phyloP scores from a whole-genome alignment of 2,329 filamentous ascomycete species.

The Fonsecaea monophora region DNA sequence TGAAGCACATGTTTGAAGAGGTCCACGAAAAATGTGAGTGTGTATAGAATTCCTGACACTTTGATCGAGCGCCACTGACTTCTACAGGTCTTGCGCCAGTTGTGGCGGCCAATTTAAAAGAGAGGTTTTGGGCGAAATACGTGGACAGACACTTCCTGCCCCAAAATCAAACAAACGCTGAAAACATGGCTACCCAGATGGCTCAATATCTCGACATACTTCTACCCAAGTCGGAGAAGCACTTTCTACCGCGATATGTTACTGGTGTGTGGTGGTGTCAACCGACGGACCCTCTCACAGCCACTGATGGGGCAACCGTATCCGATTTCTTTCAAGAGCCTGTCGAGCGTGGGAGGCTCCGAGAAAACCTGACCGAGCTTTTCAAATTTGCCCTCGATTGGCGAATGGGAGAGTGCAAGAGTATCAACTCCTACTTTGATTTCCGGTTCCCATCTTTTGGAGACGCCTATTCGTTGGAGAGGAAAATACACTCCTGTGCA shows the following conservation, averaged over 20 bases:
- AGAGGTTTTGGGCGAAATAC: background rate
- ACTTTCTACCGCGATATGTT: background rate
- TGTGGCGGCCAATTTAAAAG: background rate
- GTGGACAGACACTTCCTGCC: background rate
- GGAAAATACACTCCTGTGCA: background rate
- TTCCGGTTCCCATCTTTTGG: slow-evolving; percentile 3
- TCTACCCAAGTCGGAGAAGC: background rate
- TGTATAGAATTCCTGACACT: background rate
- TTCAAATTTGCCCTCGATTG: background rate
- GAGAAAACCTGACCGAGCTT: background rate
- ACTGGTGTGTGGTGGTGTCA: background rate
- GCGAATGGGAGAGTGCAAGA: background rate
- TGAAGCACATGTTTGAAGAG: background rate
- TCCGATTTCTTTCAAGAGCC: background rate
- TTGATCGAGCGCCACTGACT: background rate
- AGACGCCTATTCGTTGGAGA: background rate
- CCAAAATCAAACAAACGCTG: background rate
- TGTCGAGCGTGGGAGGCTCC: background rate
- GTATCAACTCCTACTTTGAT: background rate
- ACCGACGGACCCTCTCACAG: background rate
- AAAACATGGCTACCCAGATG: background rate
- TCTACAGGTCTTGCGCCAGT: background rate
- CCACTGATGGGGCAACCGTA: background rate
- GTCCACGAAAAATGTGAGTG: background rate
- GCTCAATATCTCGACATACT: background rate